phyloP scores from a whole-genome alignment of 1,139 yeast species.

The Pneumocystis wakefieldiae region DNA sequence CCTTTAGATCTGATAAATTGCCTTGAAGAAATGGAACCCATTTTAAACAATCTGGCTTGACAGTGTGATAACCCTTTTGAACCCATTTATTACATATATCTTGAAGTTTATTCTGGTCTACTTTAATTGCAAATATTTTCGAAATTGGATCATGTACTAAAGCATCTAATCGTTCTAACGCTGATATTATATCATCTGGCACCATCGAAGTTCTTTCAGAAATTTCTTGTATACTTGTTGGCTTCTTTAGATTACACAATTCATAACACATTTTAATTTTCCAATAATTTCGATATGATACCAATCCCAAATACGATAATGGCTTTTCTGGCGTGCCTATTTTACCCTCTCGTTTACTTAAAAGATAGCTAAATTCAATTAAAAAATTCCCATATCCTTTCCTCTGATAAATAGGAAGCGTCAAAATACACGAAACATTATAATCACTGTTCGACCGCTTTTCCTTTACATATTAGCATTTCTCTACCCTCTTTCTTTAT shows the following conservation, averaged over 20 bases:
- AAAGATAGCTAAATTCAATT: slow-evolving; percentile 75
- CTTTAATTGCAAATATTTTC: not conserved
- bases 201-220: slow-evolving; percentile 71
- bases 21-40: not conserved
- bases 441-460: slow-evolving; percentile 41
- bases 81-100: not conserved
- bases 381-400: slow-evolving; percentile 79
- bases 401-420: slow-evolving; percentile 76
- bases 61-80: not conserved
- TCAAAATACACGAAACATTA: slow-evolving; percentile 79
- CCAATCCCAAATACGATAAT: slow-evolving; percentile 66
- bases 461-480: slow-evolving; percentile 9
- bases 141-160: slow-evolving; percentile 32
- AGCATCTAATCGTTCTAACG: slow-evolving; percentile 61
- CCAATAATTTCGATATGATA: slow-evolving; percentile 85
- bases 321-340: slow-evolving; percentile 95
- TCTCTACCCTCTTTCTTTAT: slow-evolving; percentile 18
- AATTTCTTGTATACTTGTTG: slow-evolving; percentile 43
- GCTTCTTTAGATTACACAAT: slow-evolving; percentile 26
- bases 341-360: slow-evolving; percentile 58
- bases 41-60: not conserved
- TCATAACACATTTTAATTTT: slow-evolving; percentile 43
- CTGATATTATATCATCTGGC: slow-evolving; percentile 66
- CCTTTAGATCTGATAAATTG: not conserved
- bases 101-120: not conserved